Evolutionary conservation across 2,329 filamentous ascomycete genomes (phyloP).

Genomic region (Ceratocystis papillata): DNA sequence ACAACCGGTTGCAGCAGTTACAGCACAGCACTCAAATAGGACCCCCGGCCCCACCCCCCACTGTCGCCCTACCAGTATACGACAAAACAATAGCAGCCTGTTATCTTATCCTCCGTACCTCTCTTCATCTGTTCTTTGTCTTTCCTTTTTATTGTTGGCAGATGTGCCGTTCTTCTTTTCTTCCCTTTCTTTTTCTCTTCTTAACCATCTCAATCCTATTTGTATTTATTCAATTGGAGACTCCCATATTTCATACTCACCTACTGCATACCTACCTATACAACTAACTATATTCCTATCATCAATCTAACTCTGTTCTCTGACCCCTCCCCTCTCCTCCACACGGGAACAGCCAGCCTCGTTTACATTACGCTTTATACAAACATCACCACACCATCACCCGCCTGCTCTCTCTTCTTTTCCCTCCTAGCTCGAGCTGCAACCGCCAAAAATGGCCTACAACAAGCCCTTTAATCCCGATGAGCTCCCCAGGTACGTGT

Average conservation of each 20-base stretch:
- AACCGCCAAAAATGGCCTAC: constrained; percentile 64
- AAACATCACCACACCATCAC: background rate
- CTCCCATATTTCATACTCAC: background rate
- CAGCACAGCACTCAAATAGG: too few relatives aligned
- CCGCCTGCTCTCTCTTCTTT: background rate
- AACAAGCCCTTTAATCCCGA: constrained; percentile 89
- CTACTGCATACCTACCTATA: background rate
- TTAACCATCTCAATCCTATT: background rate
- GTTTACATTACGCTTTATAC: constrained; percentile 1
- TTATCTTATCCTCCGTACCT: background rate
- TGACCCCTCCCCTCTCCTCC: constrained; percentile 1
- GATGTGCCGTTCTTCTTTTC: background rate
- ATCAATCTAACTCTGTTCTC: background rate
- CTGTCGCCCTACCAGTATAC: too few relatives aligned
- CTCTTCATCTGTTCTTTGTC: background rate
- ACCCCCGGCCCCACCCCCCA: too few relatives aligned
- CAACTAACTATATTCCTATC: background rate
- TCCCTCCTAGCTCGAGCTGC: background rate
- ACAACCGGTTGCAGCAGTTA: too few relatives aligned
- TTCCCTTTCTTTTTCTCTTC: background rate
- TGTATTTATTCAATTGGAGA: constrained; percentile 1
- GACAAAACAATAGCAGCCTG: background rate
- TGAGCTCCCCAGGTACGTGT: constrained; percentile 73
- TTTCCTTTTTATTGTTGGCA: too few relatives aligned
- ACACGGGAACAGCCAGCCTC: background rate